Conservation (phyloP, 495 filamentous ascomycete genomes). For the Jackrogersella minutella region DNA sequence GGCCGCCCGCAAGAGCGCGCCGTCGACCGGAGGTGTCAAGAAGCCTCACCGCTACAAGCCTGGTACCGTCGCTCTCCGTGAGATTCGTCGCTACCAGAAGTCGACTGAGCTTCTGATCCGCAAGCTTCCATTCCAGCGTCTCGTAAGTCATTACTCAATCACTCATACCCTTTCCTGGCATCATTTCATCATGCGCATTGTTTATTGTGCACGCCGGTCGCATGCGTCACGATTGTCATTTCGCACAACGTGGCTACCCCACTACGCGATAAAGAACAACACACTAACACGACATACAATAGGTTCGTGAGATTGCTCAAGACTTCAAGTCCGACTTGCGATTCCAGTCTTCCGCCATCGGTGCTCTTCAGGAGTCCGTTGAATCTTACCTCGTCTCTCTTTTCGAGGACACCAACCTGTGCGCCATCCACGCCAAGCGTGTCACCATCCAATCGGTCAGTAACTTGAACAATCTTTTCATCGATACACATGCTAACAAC, state of each 20-base stretch:
- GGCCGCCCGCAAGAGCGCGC: conserved; percentile 63
- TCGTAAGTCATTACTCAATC: conserved; percentile 60
- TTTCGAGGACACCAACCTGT: conserved; percentile 99
- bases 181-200: too few relatives aligned
- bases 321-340: conserved; percentile 99
- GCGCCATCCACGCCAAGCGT: conserved; percentile 99
- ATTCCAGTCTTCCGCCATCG: conserved; percentile 99
- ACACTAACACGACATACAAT: conserved; percentile 46
- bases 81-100: conserved; percentile 99
- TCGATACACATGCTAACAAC: conserved; percentile 49
- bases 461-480: conserved; percentile 21
- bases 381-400: conserved; percentile 99
- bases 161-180: neutral
- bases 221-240: neutral
- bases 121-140: conserved; percentile 99
- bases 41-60: conserved; percentile 99
- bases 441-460: conserved; percentile 81
- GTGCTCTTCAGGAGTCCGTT: conserved; percentile 99
- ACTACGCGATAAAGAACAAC: conserved; percentile 13
- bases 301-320: conserved; percentile 97
- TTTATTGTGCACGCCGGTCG: too few relatives aligned
- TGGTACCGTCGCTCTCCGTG: conserved; percentile 99
- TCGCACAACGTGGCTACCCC: conserved; percentile 10
- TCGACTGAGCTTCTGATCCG: conserved; percentile 99
- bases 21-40: conserved; percentile 85